Evolutionary conservation across 441 rosid species (phyloP), one percentile per base, ranked within the genome.

Genomic region (Jatropha multifida): DNA sequence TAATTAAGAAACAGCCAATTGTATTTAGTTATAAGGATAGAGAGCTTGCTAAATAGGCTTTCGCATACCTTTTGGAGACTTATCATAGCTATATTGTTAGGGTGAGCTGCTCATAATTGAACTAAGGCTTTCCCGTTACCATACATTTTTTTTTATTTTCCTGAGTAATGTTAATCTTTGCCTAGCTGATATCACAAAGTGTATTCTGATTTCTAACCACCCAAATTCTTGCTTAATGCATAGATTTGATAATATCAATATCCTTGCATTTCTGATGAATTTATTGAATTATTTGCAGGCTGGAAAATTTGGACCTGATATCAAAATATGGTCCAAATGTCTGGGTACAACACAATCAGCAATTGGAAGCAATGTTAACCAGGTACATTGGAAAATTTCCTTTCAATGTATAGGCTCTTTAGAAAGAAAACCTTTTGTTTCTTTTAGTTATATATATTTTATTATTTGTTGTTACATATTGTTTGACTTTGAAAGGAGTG

Each of bases 221-320:
- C 10, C 10, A 51, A 51, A 14, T 51, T 15, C 3, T 7, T 51
- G 56, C 18, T 51, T 51, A 15, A 7, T 8, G 26, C 38, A 27
- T 27, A 5, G 32, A 44, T 67, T 51, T 17, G 40, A 60, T 73
- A 17, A 32, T 69, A n/a, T 76, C 71, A 54, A 59, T 59, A 12
- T 59, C 41, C 71, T 72, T 56, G 37, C 59, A 63, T 23, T 65
- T 49, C 26, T 66, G 27, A 68, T 63, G 40, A 42, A 61, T 71
- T 42, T 6, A 46, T 6, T 75, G 64, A 42, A 70, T 79, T 46
- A 65, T 73, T 71, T 78, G 46, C 80, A 95, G 99, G 92, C 82
- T 95, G 84, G 99, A 95, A 81, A 95, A 95, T 78, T 82, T 95
- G 83, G 99, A 95, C n/a, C 56, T 95, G 83, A 86, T 95, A 90